Evolutionary conservation across 495 filamentous ascomycete species (phyloP), one percentile per base, ranked within the genome.

Genomic region (Rhypophila decipiens): DNA sequence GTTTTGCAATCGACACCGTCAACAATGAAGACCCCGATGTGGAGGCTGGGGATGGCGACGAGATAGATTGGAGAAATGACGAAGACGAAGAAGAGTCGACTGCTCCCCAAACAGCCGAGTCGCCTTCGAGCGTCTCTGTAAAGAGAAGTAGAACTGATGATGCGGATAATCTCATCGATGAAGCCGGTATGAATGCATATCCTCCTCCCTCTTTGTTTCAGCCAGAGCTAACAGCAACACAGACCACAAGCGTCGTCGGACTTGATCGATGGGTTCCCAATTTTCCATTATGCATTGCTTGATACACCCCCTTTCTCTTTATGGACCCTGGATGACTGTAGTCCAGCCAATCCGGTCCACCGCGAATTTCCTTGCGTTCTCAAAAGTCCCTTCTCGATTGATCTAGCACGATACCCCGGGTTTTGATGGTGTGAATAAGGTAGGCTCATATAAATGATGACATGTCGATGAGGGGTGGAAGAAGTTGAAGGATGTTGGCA

Each of bases 201-300:
- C 20, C n/a, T n/a, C 3, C 34, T 33, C n/a, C 11, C n/a, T 36
- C 44, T 13, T 12, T n/a, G 31, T 27, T 13, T 12, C 20, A 44
- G 31, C 44, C 1, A 33, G 17, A 41, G 39, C 67, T 71, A 48
- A 74, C 36, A 42, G 4, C 2, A 15, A 13, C 5, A 19, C 52
- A 75, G 72, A 69, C 49, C 43, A 66, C 71, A 75, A 75, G 70
- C 72, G 72, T 64, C 72, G 64, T 67, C 72, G 72, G 47, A 67
- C 69, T 53, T 73, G 55, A 73, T 51, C 36, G 51, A 29, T 39
- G 19, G 51, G 42, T 33, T 54, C 52, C 9, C 22, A 24, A 24
- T 33, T 2, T 19, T 22, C n/a, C 43, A n/a, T 4, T 23, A 36
- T 15, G 17, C 13, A 4, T n/a, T n/a, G n/a, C n/a, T n/a, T n/a